Evolutionary conservation across 2,329 filamentous ascomycete species (phyloP), one percentile per base, ranked within the genome.

Genomic region (Aspergillus sp.): DNA sequence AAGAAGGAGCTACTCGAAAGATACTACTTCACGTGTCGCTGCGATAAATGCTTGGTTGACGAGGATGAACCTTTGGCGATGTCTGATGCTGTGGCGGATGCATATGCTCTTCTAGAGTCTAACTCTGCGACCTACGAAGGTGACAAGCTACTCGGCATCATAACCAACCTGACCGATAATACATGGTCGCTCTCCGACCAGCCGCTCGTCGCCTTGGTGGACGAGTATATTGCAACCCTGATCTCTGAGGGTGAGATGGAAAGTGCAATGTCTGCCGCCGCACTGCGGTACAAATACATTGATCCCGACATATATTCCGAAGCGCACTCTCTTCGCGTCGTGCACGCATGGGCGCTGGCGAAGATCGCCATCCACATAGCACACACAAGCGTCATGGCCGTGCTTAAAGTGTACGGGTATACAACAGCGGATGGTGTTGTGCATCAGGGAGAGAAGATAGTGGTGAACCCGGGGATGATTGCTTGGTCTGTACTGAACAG

Each of bases 1-100:
- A 83, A 82, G 64, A 73, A 72, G 2, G 83, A 87, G 66, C 79
- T 89, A 1, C 73, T 74, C 51, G 74, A 79, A 25, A 79, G 83
- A 30, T 89, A 87, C 76, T 85, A 83, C 71, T 89, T 89, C 72
- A 75, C 73, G 15, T 89, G 87, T 73, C 69, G 70, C 46, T 89
- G 87, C 68, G 62, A 69, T 6, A 83, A 83, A 71, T 89, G 86
- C 66, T 22, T 31, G 17, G 61, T 6, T 30, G 55, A 71, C 2
- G 55, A 63, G 22, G 71, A 54, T 15, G 11, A 41, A 15, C 34
- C 34, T 41, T 15, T 41, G 11, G 15, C 11, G 9, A 15, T 41
- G 34, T 11, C 34, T 41, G 34, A 15, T 15, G 57, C 58, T 19
- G 65, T 67, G 1, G 69, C 71, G 31, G 56, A 71, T 54, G 72